phyloP scores from a whole-genome alignment of 495 filamentous ascomycete species.

The Talaromyces stipitatus region DNA sequence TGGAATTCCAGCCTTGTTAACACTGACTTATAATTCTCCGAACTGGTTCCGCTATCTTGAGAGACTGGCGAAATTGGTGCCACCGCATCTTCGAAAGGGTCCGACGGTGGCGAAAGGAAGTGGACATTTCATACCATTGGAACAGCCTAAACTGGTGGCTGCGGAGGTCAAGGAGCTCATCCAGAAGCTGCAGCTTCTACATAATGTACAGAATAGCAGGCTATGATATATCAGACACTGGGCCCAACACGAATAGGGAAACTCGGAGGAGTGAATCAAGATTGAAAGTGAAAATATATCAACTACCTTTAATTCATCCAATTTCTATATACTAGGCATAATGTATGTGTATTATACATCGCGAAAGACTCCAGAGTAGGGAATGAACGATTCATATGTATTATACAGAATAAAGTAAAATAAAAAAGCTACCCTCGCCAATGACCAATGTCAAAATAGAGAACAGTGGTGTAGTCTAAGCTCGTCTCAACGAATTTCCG shows the following conservation, averaged over 20 bases:
- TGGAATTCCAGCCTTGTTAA: neutral
- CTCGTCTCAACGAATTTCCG: neutral
- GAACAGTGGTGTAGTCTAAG: no score
- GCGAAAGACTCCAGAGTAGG: neutral
- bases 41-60: neutral
- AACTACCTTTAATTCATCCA: no score
- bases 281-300: no score
- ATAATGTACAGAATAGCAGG: neutral
- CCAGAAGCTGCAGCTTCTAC: neutral
- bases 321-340: no score
- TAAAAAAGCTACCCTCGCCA: no score
- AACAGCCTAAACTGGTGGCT: neutral
- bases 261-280: neutral
- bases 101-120: neutral
- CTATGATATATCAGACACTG: neutral
- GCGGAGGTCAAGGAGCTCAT: neutral
- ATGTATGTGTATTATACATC: neutral
- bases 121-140: slow-evolving; percentile 1
- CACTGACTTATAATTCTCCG: neutral
- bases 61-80: neutral
- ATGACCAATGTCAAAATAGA: no score
- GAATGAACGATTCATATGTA: neutral
- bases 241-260: no score
- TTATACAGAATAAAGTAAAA: no score
- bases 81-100: neutral